Base-by-base conservation (phyloP, 140 eudicot genomes). In the Bidens hawaiensis region DNA sequence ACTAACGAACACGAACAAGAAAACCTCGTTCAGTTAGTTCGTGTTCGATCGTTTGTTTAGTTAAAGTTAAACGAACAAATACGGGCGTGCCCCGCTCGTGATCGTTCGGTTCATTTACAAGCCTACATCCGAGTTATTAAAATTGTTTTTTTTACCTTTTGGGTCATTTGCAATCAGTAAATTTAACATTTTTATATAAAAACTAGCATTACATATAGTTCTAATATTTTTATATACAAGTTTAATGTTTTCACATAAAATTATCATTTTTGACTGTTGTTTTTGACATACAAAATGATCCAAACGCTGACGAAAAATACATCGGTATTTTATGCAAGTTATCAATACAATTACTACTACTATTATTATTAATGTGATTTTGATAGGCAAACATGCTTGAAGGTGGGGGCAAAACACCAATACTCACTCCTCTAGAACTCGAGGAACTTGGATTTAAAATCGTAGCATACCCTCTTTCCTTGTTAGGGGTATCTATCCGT, bases 331-430 rank as follows among this genome's bases (percentile, higher is more conserved):
- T n/a, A n/a, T n/a, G n/a, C n/a, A n/a, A n/a, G n/a, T 0, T 31
- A 11, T 18, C 18, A 58, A n/a, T 10, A n/a, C 8, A 25, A 57
- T 16, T 57, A 5, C 21, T 13, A 4, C 42, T 6, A 33, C 8
- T 24, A 36, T 33, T 19, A 27, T 40, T 26, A 36, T 1, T 19
- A 21, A 30, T 16, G 49, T 63, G 41, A 34, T 24, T 38, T 18
- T 38, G 21, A 62, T 70, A 91, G 98, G 98, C 95, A 36, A 91
- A 82, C 75, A 91, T 91, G 98, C 98, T 91, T 65, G 98, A 91
- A 80, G 98, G 98, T 59, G 98, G 98, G 36, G 98, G 96, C 4
- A 91, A 69, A 81, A 87, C 98, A 19, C 96, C 98, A 51, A 87
- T 91, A 74, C 87, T 87, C 38, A 82, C 75, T 69, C 98, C 98